Percentiles rank a stretch among this genome's conserved stretches.
Evolutionary conservation across 148 eudicot species (phyloP).

Genomic region (Camellia japonica): DNA sequence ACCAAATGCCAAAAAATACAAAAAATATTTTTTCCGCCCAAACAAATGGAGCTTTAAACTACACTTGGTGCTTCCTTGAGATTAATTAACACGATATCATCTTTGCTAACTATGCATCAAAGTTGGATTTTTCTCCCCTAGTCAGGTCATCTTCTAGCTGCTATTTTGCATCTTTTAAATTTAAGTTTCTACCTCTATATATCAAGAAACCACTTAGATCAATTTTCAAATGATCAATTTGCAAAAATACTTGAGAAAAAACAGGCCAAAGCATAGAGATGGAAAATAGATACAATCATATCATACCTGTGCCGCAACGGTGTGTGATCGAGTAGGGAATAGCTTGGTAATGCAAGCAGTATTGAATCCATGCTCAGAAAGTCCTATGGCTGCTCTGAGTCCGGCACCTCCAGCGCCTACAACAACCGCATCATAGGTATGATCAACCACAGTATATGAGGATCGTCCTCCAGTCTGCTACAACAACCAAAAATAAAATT

Average conservation of each 20-base stretch:
- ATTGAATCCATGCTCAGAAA: conserved; percentile 95
- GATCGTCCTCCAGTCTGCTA: conserved; percentile 16
- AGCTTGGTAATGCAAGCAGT: conserved; percentile 98
- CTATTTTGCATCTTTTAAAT: neutral
- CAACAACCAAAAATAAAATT: neutral
- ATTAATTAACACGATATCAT: neutral
- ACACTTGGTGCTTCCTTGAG: neutral
- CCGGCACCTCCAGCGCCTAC: conserved; percentile 99
- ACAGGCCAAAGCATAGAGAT: neutral
- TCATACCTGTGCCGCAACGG: conserved; percentile 93
- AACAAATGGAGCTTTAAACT: too few species aligned
- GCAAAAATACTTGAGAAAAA: neutral
- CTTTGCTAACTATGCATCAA: neutral
- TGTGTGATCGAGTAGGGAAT: conserved; percentile 96
- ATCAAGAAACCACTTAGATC: neutral
- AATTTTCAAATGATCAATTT: neutral
- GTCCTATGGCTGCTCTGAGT: conserved; percentile 92
- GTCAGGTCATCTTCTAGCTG: neutral
- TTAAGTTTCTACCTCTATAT: neutral
- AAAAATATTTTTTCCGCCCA: too few species aligned
- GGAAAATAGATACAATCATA: neutral
- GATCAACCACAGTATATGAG: conserved; percentile 84
- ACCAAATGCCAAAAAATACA: too few species aligned
- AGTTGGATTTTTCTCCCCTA: neutral
- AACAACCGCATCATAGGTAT: conserved; percentile 94